phyloP scores from a whole-genome alignment of 169 alveolate genomes.

The Pseudocohnilembus persalinus region DNA sequence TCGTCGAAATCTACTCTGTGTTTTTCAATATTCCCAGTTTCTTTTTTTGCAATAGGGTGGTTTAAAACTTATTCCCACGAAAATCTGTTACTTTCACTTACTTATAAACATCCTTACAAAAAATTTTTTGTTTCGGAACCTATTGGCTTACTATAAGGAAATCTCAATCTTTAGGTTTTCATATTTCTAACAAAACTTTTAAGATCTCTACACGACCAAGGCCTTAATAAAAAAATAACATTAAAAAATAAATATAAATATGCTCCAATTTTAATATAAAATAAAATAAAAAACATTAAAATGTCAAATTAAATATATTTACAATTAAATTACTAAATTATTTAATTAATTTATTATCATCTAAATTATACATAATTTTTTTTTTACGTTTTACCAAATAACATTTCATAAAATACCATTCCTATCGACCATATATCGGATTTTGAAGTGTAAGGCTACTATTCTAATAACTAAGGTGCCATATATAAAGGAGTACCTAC shows the following conservation, averaged over 20 bases:
- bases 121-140: constrained; percentile 31
- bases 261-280: background rate
- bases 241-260: background rate
- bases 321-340: background rate
- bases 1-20: constrained; percentile 19
- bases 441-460: constrained; percentile 37
- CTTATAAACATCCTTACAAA: constrained; percentile 13
- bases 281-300: background rate
- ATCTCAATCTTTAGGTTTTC: constrained; percentile 29
- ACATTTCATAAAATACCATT: constrained; percentile 36
- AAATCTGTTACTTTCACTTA: constrained; percentile 32
- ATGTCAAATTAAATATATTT: background rate
- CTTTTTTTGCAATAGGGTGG: constrained; percentile 8
- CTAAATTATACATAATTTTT: no score
- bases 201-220: constrained; percentile 43
- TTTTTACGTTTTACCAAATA: constrained; percentile 34
- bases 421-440: constrained; percentile 45
- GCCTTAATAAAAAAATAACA: constrained; percentile 1
- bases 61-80: constrained; percentile 41
- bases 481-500: constrained; percentile 46
- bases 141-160: constrained; percentile 34
- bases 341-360: no score
- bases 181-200: constrained; percentile 32
- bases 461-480: constrained; percentile 44
- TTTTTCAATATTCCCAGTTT: background rate